Conservation (phyloP, 1,284 basidiomycete genomes). For the Leccinum subfulvum region DNA sequence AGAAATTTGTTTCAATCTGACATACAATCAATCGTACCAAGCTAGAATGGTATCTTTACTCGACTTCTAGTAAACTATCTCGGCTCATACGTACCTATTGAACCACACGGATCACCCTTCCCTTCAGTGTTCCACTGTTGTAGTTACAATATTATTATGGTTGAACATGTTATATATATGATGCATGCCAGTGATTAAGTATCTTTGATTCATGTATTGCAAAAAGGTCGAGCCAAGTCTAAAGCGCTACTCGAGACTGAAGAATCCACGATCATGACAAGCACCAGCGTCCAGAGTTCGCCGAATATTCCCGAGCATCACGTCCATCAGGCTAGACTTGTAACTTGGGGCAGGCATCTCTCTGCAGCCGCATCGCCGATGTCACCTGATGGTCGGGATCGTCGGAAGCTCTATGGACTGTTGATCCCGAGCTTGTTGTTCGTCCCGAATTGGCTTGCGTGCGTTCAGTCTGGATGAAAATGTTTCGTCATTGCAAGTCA, state of each 20-base stretch:
- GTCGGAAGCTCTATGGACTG: constrained; percentile 16
- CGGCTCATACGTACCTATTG: not conserved
- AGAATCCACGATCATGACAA: not conserved
- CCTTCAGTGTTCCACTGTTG: not conserved
- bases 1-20: not conserved
- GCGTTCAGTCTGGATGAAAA: constrained; percentile 17
- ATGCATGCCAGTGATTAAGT: too few species aligned
- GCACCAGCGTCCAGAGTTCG: not conserved
- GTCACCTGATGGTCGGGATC: constrained; percentile 9
- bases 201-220: not conserved
- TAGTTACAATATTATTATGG: not conserved
- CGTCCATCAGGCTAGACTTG: not conserved
- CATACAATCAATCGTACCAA: not conserved
- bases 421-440: constrained; percentile 3
- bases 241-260: not conserved
- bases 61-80: not conserved
- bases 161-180: not conserved
- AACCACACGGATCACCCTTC: not conserved
- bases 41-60: not conserved
- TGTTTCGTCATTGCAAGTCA: not conserved
- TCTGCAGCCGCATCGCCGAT: not conserved
- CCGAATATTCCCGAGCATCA: not conserved
- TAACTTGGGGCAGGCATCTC: not conserved
- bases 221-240: not conserved
- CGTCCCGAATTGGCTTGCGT: constrained; percentile 16